Base-by-base conservation (phyloP, 1,284 basidiomycete species). In the Pascua sp. region DNA sequence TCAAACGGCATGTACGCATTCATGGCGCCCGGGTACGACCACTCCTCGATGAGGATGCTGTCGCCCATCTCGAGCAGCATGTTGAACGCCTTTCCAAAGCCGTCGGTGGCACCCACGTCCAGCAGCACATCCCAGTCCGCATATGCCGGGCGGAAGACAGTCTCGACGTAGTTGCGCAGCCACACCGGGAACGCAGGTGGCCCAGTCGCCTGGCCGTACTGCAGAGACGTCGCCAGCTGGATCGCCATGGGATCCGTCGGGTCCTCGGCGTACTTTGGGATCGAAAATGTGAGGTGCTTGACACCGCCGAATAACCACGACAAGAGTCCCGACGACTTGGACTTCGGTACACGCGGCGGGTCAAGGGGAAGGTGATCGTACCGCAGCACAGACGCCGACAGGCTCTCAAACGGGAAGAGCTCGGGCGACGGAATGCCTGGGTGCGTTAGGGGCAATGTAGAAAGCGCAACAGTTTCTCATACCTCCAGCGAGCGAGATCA, bases 61-160 rank as follows among this genome's bases (percentile, higher is more conserved):
- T 92, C 89, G 9, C 88, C 89, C 1, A 81, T 81, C 67, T 91
- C 87, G 69, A 85, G 84, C 12, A 92, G 76, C 85, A 89, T 60
- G 71, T 62, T 58, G 51, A 68, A 66, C 49, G 75, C 71, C 60
- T 79, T 78, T 60, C 56, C 75, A 65, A 72, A 84, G 41, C 83
- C 89, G 68, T 90, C 90, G 0, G 90, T 92, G 60, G 89, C 88
- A 15, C 89, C 89, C 11, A 82, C 82, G 62, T 88, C 83, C 10
- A 87, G 69, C 16, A 90, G 69, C 2, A 82, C 83, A 9, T 81
- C 77, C 72, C 81, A 89, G 69, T 90, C 83, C n/a, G 76, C 69
- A 70, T 88, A 89, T 0, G 78, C 86, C 0, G 89, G 90, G 57
- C 82, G 79, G 73, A 83, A 89, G 1, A 90, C 83, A 55, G 80